Evolutionary conservation across 495 filamentous ascomycete species (phyloP).

Genomic region (Penicillium ochrochloron): DNA sequence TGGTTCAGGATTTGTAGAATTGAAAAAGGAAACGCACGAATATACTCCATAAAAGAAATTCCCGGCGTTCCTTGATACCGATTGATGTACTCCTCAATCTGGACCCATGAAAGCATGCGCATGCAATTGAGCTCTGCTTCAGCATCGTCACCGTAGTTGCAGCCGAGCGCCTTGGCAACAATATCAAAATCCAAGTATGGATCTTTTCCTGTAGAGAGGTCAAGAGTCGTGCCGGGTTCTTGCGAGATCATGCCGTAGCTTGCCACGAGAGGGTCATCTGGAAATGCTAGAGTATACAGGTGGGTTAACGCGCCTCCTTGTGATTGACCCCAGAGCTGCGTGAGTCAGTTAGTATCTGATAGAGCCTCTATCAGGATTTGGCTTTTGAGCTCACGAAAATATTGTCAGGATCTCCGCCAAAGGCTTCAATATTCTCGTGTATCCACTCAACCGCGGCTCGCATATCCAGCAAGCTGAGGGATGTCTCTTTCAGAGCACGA

Average conservation of each 20-base stretch:
- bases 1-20: neutral
- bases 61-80: constrained; percentile 27
- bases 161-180: constrained; percentile 49
- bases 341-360: constrained; percentile 26
- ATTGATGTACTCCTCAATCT: constrained; percentile 44
- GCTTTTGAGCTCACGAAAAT: constrained; percentile 29
- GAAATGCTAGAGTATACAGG: constrained; percentile 28
- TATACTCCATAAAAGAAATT: constrained; percentile 23
- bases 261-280: constrained; percentile 22
- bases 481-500: constrained; percentile 35
- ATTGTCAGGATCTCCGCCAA: constrained; percentile 61
- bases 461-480: constrained; percentile 62
- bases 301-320: constrained; percentile 33
- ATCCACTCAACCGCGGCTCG: constrained; percentile 62
- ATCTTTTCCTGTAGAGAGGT: constrained; percentile 21
- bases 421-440: constrained; percentile 54
- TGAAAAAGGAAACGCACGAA: constrained; percentile 5
- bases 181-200: constrained; percentile 44
- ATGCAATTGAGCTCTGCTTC: constrained; percentile 48
- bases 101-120: constrained; percentile 41
- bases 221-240: constrained; percentile 12
- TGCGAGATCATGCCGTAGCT: constrained; percentile 27
- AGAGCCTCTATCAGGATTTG: neutral
- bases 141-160: constrained; percentile 41
- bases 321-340: constrained; percentile 48